A percentile compares a stretch with the other conserved stretches of the same genome.
Evolutionary conservation across 345 rosid genomes (phyloP).

Genomic region (Syzygium oleosum): DNA sequence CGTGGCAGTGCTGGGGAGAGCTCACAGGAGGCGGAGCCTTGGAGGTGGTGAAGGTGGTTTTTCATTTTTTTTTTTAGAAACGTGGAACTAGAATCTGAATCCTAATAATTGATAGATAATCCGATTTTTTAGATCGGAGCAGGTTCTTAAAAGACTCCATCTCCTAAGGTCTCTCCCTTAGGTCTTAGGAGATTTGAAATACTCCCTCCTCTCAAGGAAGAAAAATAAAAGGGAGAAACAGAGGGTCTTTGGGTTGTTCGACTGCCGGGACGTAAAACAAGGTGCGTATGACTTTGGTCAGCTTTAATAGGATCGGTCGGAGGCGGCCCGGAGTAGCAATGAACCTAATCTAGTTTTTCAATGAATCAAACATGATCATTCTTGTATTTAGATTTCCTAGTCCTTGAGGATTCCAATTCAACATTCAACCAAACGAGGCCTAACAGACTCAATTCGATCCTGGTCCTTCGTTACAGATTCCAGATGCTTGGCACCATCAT

Average conservation of each 20-base stretch:
- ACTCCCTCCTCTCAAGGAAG: no score
- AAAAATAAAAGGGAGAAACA: no score
- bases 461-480: neutral
- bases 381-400: neutral
- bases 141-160: no score
- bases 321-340: no score
- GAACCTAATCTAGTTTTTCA: neutral
- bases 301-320: no score
- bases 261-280: no score
- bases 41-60: neutral
- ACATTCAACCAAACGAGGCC: neutral
- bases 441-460: neutral
- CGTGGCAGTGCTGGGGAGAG: neutral
- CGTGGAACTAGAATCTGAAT: neutral
- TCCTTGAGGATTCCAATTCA: neutral
- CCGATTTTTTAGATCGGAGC: neutral
- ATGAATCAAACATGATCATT: neutral
- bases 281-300: no score
- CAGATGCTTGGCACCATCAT: neutral
- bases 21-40: neutral
- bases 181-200: no score
- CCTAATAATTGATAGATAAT: neutral
- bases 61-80: neutral
- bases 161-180: no score
- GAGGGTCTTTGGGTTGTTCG: no score